phyloP scores from a whole-genome alignment of 2,329 filamentous ascomycete genomes.

The Xylariaceae sp. region DNA sequence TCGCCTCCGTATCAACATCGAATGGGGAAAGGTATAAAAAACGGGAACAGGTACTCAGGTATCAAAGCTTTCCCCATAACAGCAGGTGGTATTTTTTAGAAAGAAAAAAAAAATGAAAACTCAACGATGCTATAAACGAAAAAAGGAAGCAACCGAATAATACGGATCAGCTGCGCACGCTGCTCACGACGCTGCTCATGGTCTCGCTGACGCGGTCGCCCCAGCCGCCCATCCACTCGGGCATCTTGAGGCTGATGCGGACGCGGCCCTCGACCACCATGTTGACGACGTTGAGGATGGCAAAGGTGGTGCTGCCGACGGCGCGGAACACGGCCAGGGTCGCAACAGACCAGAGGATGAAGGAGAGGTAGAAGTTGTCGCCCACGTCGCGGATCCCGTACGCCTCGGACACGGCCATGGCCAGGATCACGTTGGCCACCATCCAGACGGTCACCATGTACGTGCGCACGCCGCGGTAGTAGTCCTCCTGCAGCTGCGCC shows the following conservation, averaged over 20 bases:
- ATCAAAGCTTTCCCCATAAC: too few species aligned
- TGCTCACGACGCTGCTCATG: conserved; percentile 42
- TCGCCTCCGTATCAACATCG: too few species aligned
- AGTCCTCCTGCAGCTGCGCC: conserved; percentile 89
- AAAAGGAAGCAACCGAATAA: neutral
- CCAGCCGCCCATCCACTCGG: conserved; percentile 40
- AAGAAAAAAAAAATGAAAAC: too few species aligned
- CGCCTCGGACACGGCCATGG: conserved; percentile 86
- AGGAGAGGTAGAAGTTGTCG: conserved; percentile 83
- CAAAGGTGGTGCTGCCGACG: conserved; percentile 73
- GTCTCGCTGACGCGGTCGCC: conserved; percentile 40
- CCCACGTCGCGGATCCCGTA: conserved; percentile 68
- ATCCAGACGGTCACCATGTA: conserved; percentile 98
- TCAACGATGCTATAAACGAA: too few species aligned
- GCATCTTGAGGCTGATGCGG: conserved; percentile 49
- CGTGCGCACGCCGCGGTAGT: conserved; percentile 93
- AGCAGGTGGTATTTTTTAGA: too few species aligned
- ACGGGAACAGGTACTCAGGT: too few species aligned
- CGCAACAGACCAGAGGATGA: conserved; percentile 91
- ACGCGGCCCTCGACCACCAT: conserved; percentile 82
- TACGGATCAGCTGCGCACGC: conserved; percentile 17
- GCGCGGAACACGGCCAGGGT: conserved; percentile 82
- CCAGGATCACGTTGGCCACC: conserved; percentile 82
- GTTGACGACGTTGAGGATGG: conserved; percentile 77
- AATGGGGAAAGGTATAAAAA: too few species aligned